Base-by-base conservation (phyloP, 2,329 filamentous ascomycete genomes). In the Scedosporium aurantiacum region DNA sequence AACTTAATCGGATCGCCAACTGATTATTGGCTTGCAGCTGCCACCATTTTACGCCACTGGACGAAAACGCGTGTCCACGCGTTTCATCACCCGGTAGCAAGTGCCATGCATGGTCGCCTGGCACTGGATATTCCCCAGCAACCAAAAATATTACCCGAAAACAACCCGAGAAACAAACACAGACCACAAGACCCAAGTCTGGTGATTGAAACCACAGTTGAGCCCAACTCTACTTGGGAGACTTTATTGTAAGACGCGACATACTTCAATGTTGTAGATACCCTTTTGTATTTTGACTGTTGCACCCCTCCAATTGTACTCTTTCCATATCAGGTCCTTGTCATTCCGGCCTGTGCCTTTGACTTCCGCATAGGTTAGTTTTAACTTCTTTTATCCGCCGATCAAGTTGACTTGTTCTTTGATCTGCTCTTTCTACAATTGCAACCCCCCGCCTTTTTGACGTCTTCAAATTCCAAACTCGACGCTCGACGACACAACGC, bases 111-210 rank as follows among this genome's bases (percentile, higher is more conserved):
- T 16, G 8, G 43, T 47, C 8, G 16, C n/a, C 21, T 47, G 43
- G n/a, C 43, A 47, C 14, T 10, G 16, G n/a, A 21, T 37, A 50
- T 32, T 60, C 45, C 58, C 58, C 37, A 23, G 58, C 58, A 60
- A 60, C 58, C 27, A 50, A 25, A 21, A 54, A 40, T 41, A 37
- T 60, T 60, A 60, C 18, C 58, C 58, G 58, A 60, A 27, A 25
- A 60, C 21, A 1, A 8, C 16, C 58, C 58, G 58, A 60, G 45
- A 60, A 60, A 60, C 32, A 54, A 60, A 60, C 58, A 60, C 45
- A n/a, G 12, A 23, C 41, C 25, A 28, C 58, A 50, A 27, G 40
- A 37, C 57, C 28, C 8, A 3, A 27, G 41, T 23, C 25, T 55
- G 57, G 37, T 27, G 57, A 60, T 60, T 16, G 37, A 18, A 16